Evolutionary conservation across 192 early-diverging fungal species (phyloP), one percentile per base, ranked within the genome.

Genomic region (Coemansia sp.): DNA sequence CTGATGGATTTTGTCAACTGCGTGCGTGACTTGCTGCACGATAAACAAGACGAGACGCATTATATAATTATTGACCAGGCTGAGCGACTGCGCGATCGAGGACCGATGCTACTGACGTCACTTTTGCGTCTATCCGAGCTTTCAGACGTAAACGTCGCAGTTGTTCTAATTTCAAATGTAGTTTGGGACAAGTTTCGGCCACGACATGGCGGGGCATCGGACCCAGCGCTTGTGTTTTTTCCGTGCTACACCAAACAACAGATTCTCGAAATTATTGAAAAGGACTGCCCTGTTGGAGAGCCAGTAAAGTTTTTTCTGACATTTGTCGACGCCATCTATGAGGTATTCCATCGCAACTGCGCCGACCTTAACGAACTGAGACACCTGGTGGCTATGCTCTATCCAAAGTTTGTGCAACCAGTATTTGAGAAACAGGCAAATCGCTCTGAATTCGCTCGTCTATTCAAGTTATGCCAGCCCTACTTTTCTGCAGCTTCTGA

Each of bases 361-460:
- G 84, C 85, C 28, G 91, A 97, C 56, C 67, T 98, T 28, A 90
- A 89, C 56, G 95, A 98, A 73, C 81, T 98, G 12, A 74, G 92
- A 24, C 89, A 96, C 58, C 62, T 97, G 31, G 88, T 89, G 18
- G 84, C 86, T 0, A 69, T 95, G 48, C 81, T 97, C 12, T 96
- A 88, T 64, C 92, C 92, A 8, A 86, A 93, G 55, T 98, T 94
- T 67, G 78, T 93, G 41, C 89, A 93, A 67, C 96, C 96, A 0
- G 86, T 98, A 12, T 71, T 83, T 27, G 82, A 88, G 12, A 89
- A 91, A 21, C 85, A 59, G 84, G 90, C 84, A 4, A 83, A 81
- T 21, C 71, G 81, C 38, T 65, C 82, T 12, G 91, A 98, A 60
- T 89, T 82, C 14, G 54, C 83, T 24, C 89, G 90, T 44, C 74